Percentiles rank a stretch among this genome's conserved stretches.
Conservation (phyloP, 768 basidiomycete genomes). For the Leucocoprinus sp. region DNA sequence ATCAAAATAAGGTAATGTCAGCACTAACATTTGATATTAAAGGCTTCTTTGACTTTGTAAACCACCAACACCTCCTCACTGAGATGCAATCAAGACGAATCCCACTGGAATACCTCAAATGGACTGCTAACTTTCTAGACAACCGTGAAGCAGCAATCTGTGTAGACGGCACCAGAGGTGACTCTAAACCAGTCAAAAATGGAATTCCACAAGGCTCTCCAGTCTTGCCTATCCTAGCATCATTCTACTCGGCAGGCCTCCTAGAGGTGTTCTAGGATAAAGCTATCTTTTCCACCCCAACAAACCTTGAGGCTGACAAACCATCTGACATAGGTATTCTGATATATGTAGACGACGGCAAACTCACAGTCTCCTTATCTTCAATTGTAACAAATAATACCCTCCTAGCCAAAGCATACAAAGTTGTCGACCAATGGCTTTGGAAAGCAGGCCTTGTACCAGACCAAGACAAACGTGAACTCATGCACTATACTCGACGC, state of each 20-base stretch:
- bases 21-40: slow-evolving; percentile 22
- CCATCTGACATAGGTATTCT: slow-evolving; percentile 13
- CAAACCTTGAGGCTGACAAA: background rate
- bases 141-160: slow-evolving; percentile 19
- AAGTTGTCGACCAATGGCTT: slow-evolving; percentile 13
- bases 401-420: slow-evolving; percentile 16
- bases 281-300: slow-evolving; percentile 7
- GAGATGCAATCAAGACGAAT: slow-evolving; percentile 17
- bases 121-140: slow-evolving; percentile 18
- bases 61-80: slow-evolving; percentile 16
- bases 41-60: slow-evolving; percentile 23
- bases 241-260: slow-evolving; percentile 19
- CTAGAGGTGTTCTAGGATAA: slow-evolving; percentile 16
- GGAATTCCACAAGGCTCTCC: slow-evolving; percentile 28
- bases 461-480: slow-evolving; percentile 19
- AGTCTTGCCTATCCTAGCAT: slow-evolving; percentile 19
- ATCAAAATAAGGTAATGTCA: slow-evolving; percentile 17
- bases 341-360: slow-evolving; percentile 27
- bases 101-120: slow-evolving; percentile 15
- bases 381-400: slow-evolving; percentile 17
- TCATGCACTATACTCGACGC: slow-evolving; percentile 20
- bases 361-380: slow-evolving; percentile 18
- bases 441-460: slow-evolving; percentile 14
- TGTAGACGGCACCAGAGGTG: slow-evolving; percentile 16
- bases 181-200: slow-evolving; percentile 21